Evolutionary conservation across 2,329 filamentous ascomycete genomes (phyloP), one percentile per base, ranked within the genome.

Genomic region (Alternaria sp.): DNA sequence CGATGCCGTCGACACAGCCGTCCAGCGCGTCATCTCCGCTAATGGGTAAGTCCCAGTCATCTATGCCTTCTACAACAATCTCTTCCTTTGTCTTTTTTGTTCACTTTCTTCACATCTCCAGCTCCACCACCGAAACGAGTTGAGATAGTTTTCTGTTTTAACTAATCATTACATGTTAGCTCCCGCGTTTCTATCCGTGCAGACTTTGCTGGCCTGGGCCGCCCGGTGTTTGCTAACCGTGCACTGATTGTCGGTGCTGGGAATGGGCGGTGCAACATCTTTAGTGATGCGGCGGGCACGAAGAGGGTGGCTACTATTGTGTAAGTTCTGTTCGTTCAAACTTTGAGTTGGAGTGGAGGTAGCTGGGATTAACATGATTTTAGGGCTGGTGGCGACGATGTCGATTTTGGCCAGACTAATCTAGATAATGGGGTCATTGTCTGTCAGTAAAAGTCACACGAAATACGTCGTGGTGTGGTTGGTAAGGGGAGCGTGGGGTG

Each of bases 1-100:
- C 49, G 66, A 68, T 49, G 38, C 49, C 30, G 53, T 42, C 43
- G 64, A 67, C 32, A 57, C 63, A 34, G 66, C 56, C 1, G 63
- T 57, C 12, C 64, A 66, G 59, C 9, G 20, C 41, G 34, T 61
- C 4, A 63, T 69, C 46, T 43, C 60, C 42, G 51, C 52, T 9
- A 62, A 24, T 2, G 18, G 32, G 32, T 34, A 34, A 16, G 32
- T 14, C 28, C 9, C 28, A 11, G 9, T 4, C 28, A 12, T 12
- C 28, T 12, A 9, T 12, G 1, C 9, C 11, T 11, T 30, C 28
- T 2, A 11, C 28, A 30, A 8, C 7, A 8, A 30, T 30, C 28
- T 30, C 8, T 30, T 30, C 28, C 28, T 11, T 11, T 11, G 2
- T 24, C 24, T 24, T 2, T 24, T 24, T 7, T 24, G 24, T 24